A percentile compares a stretch with the other conserved stretches of the same genome.
Conservation (phyloP, 1,284 basidiomycete species). For the Leccinum subrobustum region DNA sequence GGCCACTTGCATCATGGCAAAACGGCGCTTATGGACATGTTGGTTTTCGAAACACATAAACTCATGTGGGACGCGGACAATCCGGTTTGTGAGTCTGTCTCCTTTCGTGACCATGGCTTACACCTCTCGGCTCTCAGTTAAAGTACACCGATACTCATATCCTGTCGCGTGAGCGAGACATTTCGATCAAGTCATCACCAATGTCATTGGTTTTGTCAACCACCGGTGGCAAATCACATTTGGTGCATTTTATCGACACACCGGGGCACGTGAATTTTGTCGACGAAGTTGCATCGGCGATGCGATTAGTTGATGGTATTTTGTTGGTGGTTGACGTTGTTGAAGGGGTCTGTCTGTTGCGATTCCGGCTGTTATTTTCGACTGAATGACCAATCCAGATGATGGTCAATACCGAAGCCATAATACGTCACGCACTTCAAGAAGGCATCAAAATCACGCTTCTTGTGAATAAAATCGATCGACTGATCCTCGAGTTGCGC, state of each 20-base stretch:
- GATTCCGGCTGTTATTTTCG: conserved; percentile 1
- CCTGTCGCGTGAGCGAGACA: conserved; percentile 83
- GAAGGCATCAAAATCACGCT: conserved; percentile 90
- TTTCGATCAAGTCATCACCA: conserved; percentile 96
- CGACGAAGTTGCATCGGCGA: conserved; percentile 90
- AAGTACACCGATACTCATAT: conserved; percentile 97
- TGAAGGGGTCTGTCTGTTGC: conserved; percentile 71
- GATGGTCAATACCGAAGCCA: conserved; percentile 87
- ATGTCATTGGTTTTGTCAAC: conserved; percentile 91
- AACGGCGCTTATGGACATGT: conserved; percentile 95
- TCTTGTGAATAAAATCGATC: conserved; percentile 97
- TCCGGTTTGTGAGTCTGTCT: conserved; percentile 53
- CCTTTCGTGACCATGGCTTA: conserved; percentile 16
- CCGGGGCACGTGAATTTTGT: conserved; percentile 98
- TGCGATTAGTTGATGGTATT: conserved; percentile 91
- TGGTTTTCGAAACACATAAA: conserved; percentile 96
- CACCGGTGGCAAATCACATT: conserved; percentile 90
- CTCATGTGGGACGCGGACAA: conserved; percentile 90
- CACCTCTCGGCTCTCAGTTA: conserved; percentile 41
- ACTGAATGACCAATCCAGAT: conserved; percentile 47
- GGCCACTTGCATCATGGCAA: conserved; percentile 99
- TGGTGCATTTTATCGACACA: conserved; percentile 94
- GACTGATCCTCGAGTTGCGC: conserved; percentile 93
- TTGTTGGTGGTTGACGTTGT: conserved; percentile 94
- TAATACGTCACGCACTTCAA: conserved; percentile 85